Evolutionary conservation across 2,329 filamentous ascomycete species (phyloP), one percentile per base, ranked within the genome.

Genomic region (Arthrobotrys conoides): DNA sequence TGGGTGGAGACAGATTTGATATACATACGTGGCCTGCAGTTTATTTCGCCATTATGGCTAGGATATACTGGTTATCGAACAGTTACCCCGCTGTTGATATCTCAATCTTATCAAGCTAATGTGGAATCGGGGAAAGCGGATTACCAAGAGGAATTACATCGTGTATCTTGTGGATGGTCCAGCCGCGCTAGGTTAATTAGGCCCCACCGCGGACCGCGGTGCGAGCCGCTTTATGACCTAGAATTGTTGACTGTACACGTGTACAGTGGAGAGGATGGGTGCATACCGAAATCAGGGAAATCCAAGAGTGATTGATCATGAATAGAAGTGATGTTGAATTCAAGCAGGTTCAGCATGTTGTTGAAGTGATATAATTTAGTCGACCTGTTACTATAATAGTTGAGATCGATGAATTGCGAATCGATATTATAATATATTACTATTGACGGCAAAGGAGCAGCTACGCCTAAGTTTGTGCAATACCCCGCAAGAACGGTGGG

Each of bases 11-110:
- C n/a, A n/a, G 3, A 3, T 51, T 51, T 9, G 48, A 51, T 16
- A 24, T 51, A 51, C 48, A 27, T 61, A 61, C 57, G 57, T 61
- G 57, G 57, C 57, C 5, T 61, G 57, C 57, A 61, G 36, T 44
- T 27, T 44, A 61, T 44, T 6, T 20, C 57, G 57, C 36, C 20
- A 44, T 61, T 61, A 44, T 61, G 18, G 20, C 36, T 61, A 14
- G 20, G 33, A 14, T 20, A 30, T 61, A 24, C 36, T 61, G 36
- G 30, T 38, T 41, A 24, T 59, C 30, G 3, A 59, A 2, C 3
- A 14, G 5, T 44, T 61, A 61, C 57, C 57, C 57, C 57, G 57
- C 57, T 44, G 57, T 44, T 44, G 10, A 61, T n/a, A 41, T 61
- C 36, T n/a, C 18, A 1, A 27, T 41, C 27, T 1, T 61, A 61